Evolutionary conservation across 1,284 basidiomycete genomes (phyloP), one percentile per base, ranked within the genome.

Genomic region (Rhodotorula glutinis): DNA sequence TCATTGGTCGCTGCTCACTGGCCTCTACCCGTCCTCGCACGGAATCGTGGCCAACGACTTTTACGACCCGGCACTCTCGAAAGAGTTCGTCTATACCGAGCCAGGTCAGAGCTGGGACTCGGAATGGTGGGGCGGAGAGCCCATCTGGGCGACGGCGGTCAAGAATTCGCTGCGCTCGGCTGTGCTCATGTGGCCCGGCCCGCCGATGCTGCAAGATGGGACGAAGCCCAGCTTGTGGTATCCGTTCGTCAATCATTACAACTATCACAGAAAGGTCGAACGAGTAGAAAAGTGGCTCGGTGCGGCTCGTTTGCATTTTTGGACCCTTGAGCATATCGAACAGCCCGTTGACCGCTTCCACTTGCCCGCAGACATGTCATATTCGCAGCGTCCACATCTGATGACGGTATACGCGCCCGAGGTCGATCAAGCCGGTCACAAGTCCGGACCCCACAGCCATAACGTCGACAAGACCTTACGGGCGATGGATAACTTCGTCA

Each of bases 11-110:
- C 62, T 79, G n/a, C 63, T 79, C 86, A 94, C 91, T 25, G 91
- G 91, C 4, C 82, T 94, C 1, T 86, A 92, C 76, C 88, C 89
- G 0, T 90, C 92, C 77, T 88, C 87, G 27, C 90, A 92, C 77
- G 93, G 92, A 9, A 93, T 96, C 60, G 84, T 96, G 17, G 92
- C 87, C 19, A 96, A 96, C 76, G 89, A 91, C 75, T 96, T 96
- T 76, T 92, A 86, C 84, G 90, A 92, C 76, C 91, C 89, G 0
- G 76, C 76, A 9, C 81, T 82, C 0, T 73, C 83, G 38, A 79
- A 80, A 23, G 85, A 86, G 70, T 92, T 92, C 75, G 82, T 85
- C 67, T 91, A 92, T 76, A 88, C 87, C 66, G 80, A 82, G 30
- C 79, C 82, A 8, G 82, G 85, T 9, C 83, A 83, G 3, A 85